Evolutionary conservation across 192 early-diverging fungal genomes (phyloP), one percentile per base, ranked within the genome.

Genomic region (Gaertneriomyces semiglobifer): DNA sequence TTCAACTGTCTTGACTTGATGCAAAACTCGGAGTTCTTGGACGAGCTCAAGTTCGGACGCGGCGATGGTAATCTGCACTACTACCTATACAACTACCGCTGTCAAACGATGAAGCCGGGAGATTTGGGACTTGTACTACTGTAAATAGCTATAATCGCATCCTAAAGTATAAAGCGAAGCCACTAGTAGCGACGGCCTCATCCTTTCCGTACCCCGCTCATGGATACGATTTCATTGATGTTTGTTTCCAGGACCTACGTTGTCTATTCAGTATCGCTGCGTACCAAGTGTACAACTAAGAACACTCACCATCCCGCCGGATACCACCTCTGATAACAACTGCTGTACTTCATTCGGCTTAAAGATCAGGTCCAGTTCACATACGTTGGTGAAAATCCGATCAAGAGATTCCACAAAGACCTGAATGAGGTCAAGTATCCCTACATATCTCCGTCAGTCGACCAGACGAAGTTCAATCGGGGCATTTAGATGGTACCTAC

Each of bases 341-440:
- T 93, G 85, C 58, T 12, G 46, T 58, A 84, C 86, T 63, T 96
- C 90, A 58, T 96, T 91, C 71, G 93, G 93, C 61, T 92, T 86
- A 74, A 96, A 96, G 51, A 96, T 96, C 77, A 98, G 71, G 70
- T 98, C 96, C 59, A 98, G 76, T 76, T 99, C 96, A 66, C 95
- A 99, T 4, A 99, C 96, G 58, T 99, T 98, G 42, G 77, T 69
- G 79, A 99, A 98, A 12, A 86, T 87, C 41, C 88, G 73, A 69
- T 99, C 96, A 52, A 99, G 78, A 20, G 92, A 84, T 72, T 99
- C 96, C 0, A 99, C 96, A 79, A 99, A 93, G 19, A 97, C 93
- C 86, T 92, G 71, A 6, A 57, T 99, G 48, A 99, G 72, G 65
- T 99, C 96, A 63, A 96, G 67, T 53, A 97, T 96, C 5, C 81